Evolutionary conservation across 2,329 filamentous ascomycete genomes (phyloP).

Genomic region (Ophiocordyceps camponoti-leonardi): DNA sequence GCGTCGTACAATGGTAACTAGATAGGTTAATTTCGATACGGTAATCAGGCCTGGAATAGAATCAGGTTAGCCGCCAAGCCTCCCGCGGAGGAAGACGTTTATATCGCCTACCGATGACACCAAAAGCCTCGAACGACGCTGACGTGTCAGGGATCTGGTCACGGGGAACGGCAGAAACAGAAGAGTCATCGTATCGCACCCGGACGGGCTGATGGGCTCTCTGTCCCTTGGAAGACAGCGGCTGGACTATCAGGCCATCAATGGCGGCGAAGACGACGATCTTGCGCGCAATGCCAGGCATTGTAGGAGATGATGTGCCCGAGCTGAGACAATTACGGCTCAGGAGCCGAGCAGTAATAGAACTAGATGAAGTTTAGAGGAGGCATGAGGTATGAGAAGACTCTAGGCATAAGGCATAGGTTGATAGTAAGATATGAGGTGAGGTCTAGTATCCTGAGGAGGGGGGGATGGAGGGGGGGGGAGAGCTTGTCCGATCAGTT

Average conservation of each 20-base stretch:
- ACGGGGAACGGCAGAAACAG: slow-evolving; percentile 24
- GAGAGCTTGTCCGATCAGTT: background rate
- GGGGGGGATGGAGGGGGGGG: no score
- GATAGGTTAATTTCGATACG: slow-evolving; percentile 63
- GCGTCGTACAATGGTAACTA: slow-evolving; percentile 73
- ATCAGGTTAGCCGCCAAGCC: background rate
- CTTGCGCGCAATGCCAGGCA: slow-evolving; percentile 68
- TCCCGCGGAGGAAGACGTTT: background rate
- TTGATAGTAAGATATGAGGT: background rate
- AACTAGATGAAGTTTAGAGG: background rate
- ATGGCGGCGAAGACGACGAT: slow-evolving; percentile 63
- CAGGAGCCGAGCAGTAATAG: background rate
- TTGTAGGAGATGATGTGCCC: slow-evolving; percentile 18
- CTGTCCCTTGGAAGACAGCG: slow-evolving; percentile 43
- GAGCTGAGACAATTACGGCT: background rate
- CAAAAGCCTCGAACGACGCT: slow-evolving; percentile 42
- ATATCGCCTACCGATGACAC: slow-evolving; percentile 31
- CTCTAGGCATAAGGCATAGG: background rate
- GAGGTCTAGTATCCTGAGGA: background rate
- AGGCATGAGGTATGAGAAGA: background rate
- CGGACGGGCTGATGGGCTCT: slow-evolving; percentile 39
- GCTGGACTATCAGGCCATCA: slow-evolving; percentile 70
- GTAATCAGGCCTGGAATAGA: slow-evolving; percentile 54
- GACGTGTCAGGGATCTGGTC: slow-evolving; percentile 27
- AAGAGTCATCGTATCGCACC: slow-evolving; percentile 51